Evolutionary conservation across 225 moss, liverwort and hornwort genomes (phyloP).

Genomic region (Straminergon stramineum): DNA sequence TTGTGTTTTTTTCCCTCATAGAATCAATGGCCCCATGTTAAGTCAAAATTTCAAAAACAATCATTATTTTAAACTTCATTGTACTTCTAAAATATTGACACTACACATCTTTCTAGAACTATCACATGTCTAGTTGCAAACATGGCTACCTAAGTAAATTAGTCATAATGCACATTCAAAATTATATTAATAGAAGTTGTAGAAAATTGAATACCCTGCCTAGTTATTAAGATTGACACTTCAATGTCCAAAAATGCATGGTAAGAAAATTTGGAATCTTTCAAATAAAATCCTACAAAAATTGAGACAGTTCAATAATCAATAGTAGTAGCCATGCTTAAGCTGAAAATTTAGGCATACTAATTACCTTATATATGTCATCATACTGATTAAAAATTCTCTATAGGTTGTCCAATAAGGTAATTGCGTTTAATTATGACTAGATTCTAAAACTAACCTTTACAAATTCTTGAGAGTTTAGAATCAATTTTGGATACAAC

Average conservation of each 20-base stretch:
- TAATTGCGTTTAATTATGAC: rapidly evolving
- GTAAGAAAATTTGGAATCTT: not conserved
- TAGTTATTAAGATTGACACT: rapidly evolving
- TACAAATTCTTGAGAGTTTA: not conserved
- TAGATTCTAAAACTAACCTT: not conserved
- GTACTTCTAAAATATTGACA: not conserved
- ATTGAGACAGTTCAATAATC: not conserved
- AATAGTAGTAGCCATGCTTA: not conserved
- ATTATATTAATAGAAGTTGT: not conserved
- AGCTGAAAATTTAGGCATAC: too few species aligned
- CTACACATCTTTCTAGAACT: not conserved
- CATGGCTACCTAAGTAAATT: not conserved
- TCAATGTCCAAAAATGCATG: not conserved
- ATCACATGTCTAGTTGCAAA: not conserved
- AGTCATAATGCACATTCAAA: not conserved
- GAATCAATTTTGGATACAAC: rapidly evolving
- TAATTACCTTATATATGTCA: not conserved
- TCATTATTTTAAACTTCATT: not conserved
- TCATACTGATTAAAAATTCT: not conserved
- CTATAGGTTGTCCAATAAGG: rapidly evolving
- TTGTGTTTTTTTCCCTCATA: not conserved
- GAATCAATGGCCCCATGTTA: not conserved
- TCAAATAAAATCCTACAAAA: not conserved
- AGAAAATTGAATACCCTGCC: not conserved
- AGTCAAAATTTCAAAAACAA: not conserved